Percentiles rank a stretch among this genome's conserved stretches.
Evolutionary conservation across 495 filamentous ascomycete species (phyloP).

Genomic region (Penicillium coffeae): DNA sequence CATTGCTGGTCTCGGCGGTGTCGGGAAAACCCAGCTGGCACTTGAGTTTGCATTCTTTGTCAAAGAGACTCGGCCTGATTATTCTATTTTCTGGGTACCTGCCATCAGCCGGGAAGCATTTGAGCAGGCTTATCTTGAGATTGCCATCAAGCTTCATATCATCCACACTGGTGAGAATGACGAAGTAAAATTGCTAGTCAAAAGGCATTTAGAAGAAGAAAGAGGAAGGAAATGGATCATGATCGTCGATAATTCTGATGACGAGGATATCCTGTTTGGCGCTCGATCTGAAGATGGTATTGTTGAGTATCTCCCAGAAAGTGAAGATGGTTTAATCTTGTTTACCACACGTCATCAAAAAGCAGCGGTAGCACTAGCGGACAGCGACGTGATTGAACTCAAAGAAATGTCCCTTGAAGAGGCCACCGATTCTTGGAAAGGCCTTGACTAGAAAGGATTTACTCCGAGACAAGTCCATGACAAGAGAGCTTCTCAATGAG

Average conservation of each 20-base stretch:
- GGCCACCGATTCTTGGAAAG: slow-evolving; percentile 16
- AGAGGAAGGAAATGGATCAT: slow-evolving; percentile 33
- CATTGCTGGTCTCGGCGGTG: slow-evolving; percentile 43
- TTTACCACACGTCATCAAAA: slow-evolving; percentile 35
- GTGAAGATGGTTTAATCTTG: slow-evolving; percentile 27
- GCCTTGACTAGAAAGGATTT: slow-evolving; percentile 20
- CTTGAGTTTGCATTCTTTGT: slow-evolving; percentile 42
- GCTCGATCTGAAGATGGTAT: neutral
- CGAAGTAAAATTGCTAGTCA: slow-evolving; percentile 16
- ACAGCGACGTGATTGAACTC: slow-evolving; percentile 17
- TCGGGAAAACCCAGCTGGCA: slow-evolving; percentile 50
- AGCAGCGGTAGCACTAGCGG: slow-evolving; percentile 21
- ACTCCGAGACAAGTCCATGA: slow-evolving; percentile 9
- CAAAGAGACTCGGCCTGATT: slow-evolving; percentile 31
- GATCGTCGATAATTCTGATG: slow-evolving; percentile 41
- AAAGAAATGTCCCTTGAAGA: slow-evolving; percentile 23
- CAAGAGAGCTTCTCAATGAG: slow-evolving; percentile 17
- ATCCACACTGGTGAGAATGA: neutral
- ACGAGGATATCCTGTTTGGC: slow-evolving; percentile 20
- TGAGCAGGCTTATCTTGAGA: slow-evolving; percentile 40
- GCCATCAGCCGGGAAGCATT: slow-evolving; percentile 36
- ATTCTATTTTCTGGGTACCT: slow-evolving; percentile 49
- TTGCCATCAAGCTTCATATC: slow-evolving; percentile 27
- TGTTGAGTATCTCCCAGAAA: slow-evolving; percentile 24
- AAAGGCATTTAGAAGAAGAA: slow-evolving; percentile 23